Base-by-base conservation (phyloP, 2,329 filamentous ascomycete species). In the Xylariaceae sp. region DNA sequence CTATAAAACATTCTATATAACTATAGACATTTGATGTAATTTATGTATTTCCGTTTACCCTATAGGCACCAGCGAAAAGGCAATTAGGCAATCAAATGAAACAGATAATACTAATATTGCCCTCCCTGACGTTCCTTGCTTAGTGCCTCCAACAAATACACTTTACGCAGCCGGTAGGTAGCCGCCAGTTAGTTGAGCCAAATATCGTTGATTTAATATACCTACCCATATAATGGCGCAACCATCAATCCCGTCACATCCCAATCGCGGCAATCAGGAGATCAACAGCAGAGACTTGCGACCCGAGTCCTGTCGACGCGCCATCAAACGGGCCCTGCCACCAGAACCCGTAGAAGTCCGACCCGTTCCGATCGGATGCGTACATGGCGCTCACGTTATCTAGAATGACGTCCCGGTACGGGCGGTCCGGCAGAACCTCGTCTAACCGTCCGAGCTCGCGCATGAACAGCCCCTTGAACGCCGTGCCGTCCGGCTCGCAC, bases 401-500 rank as follows among this genome's bases (percentile, higher is more conserved):
- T 26, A 69, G 63, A 32, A 87, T 77, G 40, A 82, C 81, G 2
- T 68, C 56, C 7, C 64, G 67, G 61, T 81, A 85, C 2, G 63
- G 65, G 3, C 72, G 69, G 32, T 78, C 72, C 1, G 76, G 76
- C 0, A 77, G 75, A 2, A 66, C 78, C 1, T 71, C 68, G 3
- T 85, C 73, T 40, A 89, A 66, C 40, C 77, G 75, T 37, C 75
- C 73, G 9, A 88, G 69, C 52, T 84, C 84, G 0, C 84, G 77
- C 20, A 79, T 78, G 62, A 88, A 87, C 4, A 87, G 75, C 1
- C 85, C 85, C 65, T 88, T 88, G 75, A 88, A 88, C 44, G 85
- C 80, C 0, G 77, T 75, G 0, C 74, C 78, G 42, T 71, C 66
- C 18, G 63, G 60, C 42, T 68, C 62, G 56, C 70, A 71, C 5